Percentiles rank a stretch among this genome's conserved stretches.
Evolutionary conservation across 2,329 filamentous ascomycete genomes (phyloP).

Genomic region (Chrysoporthe puriensis): DNA sequence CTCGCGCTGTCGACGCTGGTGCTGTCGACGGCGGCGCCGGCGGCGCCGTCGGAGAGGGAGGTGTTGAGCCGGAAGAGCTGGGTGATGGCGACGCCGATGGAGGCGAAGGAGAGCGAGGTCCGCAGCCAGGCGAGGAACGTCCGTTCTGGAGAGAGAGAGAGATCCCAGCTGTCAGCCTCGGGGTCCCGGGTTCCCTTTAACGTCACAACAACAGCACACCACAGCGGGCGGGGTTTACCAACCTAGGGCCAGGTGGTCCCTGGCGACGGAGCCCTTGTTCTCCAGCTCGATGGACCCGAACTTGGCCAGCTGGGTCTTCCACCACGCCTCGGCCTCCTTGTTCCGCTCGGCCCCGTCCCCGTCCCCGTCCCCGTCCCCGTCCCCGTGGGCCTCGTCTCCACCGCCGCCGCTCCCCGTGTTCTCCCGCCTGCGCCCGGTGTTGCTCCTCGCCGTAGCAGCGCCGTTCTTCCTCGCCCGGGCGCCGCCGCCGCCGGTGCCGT

Average conservation of each 20-base stretch:
- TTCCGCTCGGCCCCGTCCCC: conserved; percentile 26
- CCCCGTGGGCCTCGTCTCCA: conserved; percentile 21
- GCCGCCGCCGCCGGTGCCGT: conserved; percentile 11
- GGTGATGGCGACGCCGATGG: conserved; percentile 81
- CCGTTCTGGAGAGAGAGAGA: conserved; percentile 58
- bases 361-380: conserved; percentile 21
- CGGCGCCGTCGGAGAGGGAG: conserved; percentile 47
- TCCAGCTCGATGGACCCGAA: conserved; percentile 74
- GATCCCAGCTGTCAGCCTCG: too few species aligned
- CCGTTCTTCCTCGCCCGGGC: conserved; percentile 13
- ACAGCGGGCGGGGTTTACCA: conserved; percentile 32
- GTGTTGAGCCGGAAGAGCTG: conserved; percentile 85
- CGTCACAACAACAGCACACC: too few species aligned
- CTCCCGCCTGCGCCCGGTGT: conserved; percentile 12
- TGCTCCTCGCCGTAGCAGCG: background rate
- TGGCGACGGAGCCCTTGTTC: conserved; percentile 82
- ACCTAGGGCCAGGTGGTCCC: conserved; percentile 83
- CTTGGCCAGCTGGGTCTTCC: conserved; percentile 56
- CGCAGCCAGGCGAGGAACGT: conserved; percentile 87
- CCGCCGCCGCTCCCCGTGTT: background rate
- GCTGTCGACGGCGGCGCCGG: conserved; percentile 33
- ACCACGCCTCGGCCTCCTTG: conserved; percentile 41
- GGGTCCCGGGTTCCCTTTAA: too few species aligned
- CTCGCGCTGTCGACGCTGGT: conserved; percentile 35
- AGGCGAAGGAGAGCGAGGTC: conserved; percentile 79